These are phyloP conservation scores for Gautieria morchelliformis DNA, from an alignment of 768 basidiomycete species.

Conservation along the genomic window DNA sequence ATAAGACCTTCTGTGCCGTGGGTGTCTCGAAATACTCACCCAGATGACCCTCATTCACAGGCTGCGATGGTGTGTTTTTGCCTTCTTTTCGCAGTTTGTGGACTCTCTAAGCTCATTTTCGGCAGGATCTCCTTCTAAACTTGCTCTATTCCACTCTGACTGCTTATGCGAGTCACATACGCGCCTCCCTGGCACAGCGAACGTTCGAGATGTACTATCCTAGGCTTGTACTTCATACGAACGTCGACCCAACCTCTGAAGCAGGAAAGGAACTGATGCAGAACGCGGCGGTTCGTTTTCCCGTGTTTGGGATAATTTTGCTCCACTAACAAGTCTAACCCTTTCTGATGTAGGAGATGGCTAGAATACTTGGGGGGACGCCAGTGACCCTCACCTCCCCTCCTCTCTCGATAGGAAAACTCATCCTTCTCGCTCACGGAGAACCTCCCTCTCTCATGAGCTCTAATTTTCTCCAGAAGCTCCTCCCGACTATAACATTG, in stretches of 20 bases:
- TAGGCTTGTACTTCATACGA: conserved; percentile 29
- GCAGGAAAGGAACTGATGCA: conserved; percentile 29
- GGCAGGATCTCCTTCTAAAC: not conserved
- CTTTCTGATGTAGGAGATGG: conserved; percentile 20
- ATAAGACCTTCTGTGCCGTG: not conserved
- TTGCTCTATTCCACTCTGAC: conserved; percentile 27
- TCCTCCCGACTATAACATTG: conserved; percentile 26
- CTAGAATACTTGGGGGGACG: conserved; percentile 25
- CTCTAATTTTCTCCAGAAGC: conserved; percentile 16
- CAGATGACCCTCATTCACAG: not conserved
- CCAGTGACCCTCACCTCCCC: not conserved
- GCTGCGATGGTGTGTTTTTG: not conserved
- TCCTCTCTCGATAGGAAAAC: conserved; percentile 10
- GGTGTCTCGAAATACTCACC: not conserved
- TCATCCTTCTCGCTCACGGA: conserved; percentile 21
- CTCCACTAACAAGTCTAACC: not conserved
- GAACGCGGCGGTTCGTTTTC: conserved; percentile 30
- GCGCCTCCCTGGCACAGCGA: conserved; percentile 36
- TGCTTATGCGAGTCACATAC: conserved; percentile 29
- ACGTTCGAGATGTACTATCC: conserved; percentile 38
- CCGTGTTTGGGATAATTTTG: not conserved
- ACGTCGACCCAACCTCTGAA: conserved; percentile 26
- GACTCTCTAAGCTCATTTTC: not conserved
- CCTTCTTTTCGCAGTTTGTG: not conserved
- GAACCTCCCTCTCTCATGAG: conserved; percentile 18